Evolutionary conservation across 805 yeast genomes (phyloP).

Genomic region (Wickerhamomyces strasburgensis): DNA sequence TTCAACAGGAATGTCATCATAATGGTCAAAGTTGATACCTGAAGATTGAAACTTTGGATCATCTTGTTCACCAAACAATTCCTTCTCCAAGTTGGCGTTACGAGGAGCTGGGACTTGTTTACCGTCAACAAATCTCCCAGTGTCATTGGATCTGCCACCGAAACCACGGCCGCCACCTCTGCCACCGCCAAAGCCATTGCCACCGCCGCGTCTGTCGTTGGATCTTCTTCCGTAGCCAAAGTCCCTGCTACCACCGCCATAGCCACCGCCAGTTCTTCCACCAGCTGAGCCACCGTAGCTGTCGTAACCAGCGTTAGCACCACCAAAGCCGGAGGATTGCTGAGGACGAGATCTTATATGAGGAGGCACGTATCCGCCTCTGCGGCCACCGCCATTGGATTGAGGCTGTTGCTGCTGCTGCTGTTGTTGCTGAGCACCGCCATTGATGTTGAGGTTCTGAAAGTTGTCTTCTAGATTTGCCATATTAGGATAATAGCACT

Average conservation of each 20-base stretch:
- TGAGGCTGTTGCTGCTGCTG: slow-evolving; percentile 1
- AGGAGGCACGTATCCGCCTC: slow-evolving; percentile 51
- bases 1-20: slow-evolving; percentile 98
- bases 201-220: slow-evolving; percentile 4
- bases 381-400: slow-evolving; percentile 15
- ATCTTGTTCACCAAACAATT: slow-evolving; percentile 75
- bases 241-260: slow-evolving; percentile 15
- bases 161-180: slow-evolving; percentile 30
- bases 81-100: slow-evolving; percentile 66
- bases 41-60: slow-evolving; percentile 74
- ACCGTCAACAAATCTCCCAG: slow-evolving; percentile 85
- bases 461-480: slow-evolving; percentile 53
- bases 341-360: slow-evolving; percentile 37
- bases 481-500: slow-evolving; percentile 29
- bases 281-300: slow-evolving; percentile 23
- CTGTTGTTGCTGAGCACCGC: slow-evolving; percentile 24
- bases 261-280: slow-evolving; percentile 10
- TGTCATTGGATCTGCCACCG: slow-evolving; percentile 39
- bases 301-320: slow-evolving; percentile 13
- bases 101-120: slow-evolving; percentile 77
- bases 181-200: slow-evolving; percentile 27
- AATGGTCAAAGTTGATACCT: slow-evolving; percentile 97
- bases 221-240: slow-evolving; percentile 28
- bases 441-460: slow-evolving; percentile 50
- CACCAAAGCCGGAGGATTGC: slow-evolving; percentile 12